A percentile compares a stretch with the other conserved stretches of the same genome.
Conservation (phyloP, 805 yeast species). For the Kluyveromyces nonfermentans region DNA sequence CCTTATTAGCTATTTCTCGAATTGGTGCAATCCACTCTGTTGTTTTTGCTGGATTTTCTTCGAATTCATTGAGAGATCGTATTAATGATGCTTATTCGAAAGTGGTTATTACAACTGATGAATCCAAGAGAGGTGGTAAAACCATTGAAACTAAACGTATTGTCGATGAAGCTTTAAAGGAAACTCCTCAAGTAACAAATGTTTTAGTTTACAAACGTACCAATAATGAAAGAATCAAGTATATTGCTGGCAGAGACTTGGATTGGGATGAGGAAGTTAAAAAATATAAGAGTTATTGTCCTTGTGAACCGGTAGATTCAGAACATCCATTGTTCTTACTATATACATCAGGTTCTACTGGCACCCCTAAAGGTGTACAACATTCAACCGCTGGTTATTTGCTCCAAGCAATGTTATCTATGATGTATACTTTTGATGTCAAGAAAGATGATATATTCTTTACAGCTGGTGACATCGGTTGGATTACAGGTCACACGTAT, state of each 20-base stretch:
- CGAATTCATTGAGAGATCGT: conserved; percentile 63
- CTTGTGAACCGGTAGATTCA: conserved; percentile 68
- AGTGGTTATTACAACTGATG: conserved; percentile 72
- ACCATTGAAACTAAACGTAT: conserved; percentile 72
- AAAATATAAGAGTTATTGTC: conserved; percentile 57
- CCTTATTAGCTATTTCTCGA: conserved; percentile 69
- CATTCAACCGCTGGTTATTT: conserved; percentile 77
- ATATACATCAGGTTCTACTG: conserved; percentile 83
- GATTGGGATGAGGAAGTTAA: conserved; percentile 68
- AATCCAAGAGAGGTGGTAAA: conserved; percentile 76
- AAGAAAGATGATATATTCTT: conserved; percentile 66
- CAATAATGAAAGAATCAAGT: conserved; percentile 40
- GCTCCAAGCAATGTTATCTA: conserved; percentile 62
- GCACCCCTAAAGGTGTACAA: conserved; percentile 80
- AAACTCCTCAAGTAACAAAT: conserved; percentile 56
- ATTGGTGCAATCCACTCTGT: conserved; percentile 82
- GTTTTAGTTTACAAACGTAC: conserved; percentile 72
- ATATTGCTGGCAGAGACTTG: conserved; percentile 53
- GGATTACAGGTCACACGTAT: conserved; percentile 86
- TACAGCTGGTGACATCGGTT: conserved; percentile 87
- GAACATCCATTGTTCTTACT: conserved; percentile 76
- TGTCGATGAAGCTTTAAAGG: conserved; percentile 67
- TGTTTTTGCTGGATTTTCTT: conserved; percentile 76
- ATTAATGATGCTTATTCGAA: conserved; percentile 63
- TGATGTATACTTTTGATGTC: conserved; percentile 68